Conservation (phyloP, 129 eudicot species). For the Logfia minima region DNA sequence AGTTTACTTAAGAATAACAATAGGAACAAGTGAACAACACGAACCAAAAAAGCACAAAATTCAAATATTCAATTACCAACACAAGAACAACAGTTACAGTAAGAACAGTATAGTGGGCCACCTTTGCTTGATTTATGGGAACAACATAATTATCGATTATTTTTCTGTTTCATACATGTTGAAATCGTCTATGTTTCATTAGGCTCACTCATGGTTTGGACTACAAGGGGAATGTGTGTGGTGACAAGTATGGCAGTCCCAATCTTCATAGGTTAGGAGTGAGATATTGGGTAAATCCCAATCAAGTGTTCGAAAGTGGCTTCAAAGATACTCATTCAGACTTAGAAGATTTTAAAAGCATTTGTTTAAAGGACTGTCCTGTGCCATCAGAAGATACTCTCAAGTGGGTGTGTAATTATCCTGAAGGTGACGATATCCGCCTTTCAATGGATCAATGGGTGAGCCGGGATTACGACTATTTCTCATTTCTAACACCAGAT, state of each 20-base stretch:
- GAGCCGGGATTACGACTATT: slow-evolving; percentile 77
- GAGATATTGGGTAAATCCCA: slow-evolving; percentile 86
- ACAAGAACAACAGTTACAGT: too few species aligned
- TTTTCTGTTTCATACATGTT: slow-evolving; percentile 9
- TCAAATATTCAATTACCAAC: neutral
- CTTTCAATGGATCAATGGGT: slow-evolving; percentile 78
- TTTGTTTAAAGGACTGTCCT: slow-evolving; percentile 91
- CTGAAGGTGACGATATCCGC: slow-evolving; percentile 74
- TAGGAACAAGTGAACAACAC: neutral
- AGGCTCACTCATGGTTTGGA: slow-evolving; percentile 87
- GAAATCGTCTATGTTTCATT: slow-evolving; percentile 26
- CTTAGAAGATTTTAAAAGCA: slow-evolving; percentile 65
- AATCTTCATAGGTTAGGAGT: slow-evolving; percentile 76
- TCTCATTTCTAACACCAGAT: slow-evolving; percentile 75
- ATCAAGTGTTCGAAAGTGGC: slow-evolving; percentile 89
- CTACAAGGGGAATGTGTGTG: slow-evolving; percentile 94
- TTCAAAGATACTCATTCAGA: slow-evolving; percentile 56
- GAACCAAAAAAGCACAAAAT: slow-evolving; percentile 21
- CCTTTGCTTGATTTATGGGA: slow-evolving; percentile 7
- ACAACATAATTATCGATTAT: neutral
- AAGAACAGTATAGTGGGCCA: neutral
- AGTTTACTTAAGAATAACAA: slow-evolving; percentile 27
- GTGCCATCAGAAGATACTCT: slow-evolving; percentile 78
- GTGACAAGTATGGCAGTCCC: slow-evolving; percentile 70
- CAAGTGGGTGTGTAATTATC: slow-evolving; percentile 94